Percentiles rank a stretch among this genome's conserved stretches.
These are phyloP conservation scores for Chlamydomonas incerta DNA, from an alignment of 139 green algal genomes.

Conservation along the genomic window DNA sequence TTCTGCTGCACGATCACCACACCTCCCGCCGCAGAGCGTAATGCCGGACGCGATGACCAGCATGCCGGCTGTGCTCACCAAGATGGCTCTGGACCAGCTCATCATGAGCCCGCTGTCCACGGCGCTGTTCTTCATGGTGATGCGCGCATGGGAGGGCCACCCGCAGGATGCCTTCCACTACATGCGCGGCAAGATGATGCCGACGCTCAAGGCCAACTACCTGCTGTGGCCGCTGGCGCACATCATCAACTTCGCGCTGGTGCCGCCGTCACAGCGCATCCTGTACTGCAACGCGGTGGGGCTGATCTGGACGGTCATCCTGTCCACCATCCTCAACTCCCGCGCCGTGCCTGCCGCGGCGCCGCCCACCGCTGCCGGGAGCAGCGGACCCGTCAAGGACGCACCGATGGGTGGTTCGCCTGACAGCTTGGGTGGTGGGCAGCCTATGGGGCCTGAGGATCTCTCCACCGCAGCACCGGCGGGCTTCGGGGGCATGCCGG, in stretches of 20 bases:
- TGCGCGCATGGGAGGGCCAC: constrained; percentile 56
- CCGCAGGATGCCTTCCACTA: constrained; percentile 31
- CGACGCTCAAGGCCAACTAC: constrained; percentile 51
- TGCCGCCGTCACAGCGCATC: constrained; percentile 65
- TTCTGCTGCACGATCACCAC: background rate
- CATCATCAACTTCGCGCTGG: constrained; percentile 73
- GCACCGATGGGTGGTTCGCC: no score
- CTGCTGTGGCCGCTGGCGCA: constrained; percentile 71
- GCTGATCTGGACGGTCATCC: constrained; percentile 60
- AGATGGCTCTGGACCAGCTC: constrained; percentile 62
- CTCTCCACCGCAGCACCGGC: no score
- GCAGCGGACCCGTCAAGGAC: background rate
- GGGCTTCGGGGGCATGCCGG: no score
- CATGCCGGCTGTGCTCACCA: constrained; percentile 52
- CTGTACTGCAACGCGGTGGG: constrained; percentile 70
- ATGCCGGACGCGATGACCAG: constrained; percentile 44
- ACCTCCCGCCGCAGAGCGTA: constrained; percentile 2
- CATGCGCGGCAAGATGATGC: constrained; percentile 48
- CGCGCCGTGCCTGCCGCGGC: background rate
- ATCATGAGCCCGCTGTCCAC: constrained; percentile 57
- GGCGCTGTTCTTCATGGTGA: constrained; percentile 57
- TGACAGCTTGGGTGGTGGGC: no score
- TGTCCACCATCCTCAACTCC: constrained; percentile 44
- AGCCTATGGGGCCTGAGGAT: no score
- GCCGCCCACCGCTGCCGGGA: background rate